Evolutionary conservation across 345 rosid species (phyloP), one percentile per base, ranked within the genome.

Genomic region (Bruguiera sexangula): DNA sequence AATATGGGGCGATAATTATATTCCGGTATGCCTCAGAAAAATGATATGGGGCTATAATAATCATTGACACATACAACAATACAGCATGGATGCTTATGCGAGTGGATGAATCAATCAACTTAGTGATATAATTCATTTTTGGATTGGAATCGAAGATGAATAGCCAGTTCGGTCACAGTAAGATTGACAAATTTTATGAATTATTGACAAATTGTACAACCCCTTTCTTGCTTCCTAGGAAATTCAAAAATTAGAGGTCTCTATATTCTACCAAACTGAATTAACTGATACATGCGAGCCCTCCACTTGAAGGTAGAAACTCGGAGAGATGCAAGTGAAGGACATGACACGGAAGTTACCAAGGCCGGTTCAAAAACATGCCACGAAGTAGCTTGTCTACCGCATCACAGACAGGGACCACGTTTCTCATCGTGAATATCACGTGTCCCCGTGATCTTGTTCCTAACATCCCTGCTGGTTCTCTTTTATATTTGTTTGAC

Each of bases 321-420:
- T 34, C 37, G 64, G 53, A 65, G 71, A 72, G 50, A 18, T 53
- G 19, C n/a, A 53, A 43, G 62, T 37, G 34, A 74, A 11, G 75
- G 78, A 34, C 50, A 55, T 57, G 74, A 24, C 57, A 68, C 63
- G 60, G 56, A 26, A 71, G 52, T 27, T 46, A 54, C 59, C 50
- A 63, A 68, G 58, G 78, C 82, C 73, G 82, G 81, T 51, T 29
- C 19, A 61, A 73, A 67, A 30, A 60, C 39, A 70, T 53, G 62
- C 54, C 68, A 16, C 39, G 54, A 67, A 73, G 63, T 58, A 78
- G 85, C 81, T 68, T 74, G 84, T 76, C 76, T 37, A 77, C 75
- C 80, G 72, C 61, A 70, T 72, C 73, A 70, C 63, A 63, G 78
- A 80, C 85, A 83, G 5, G n/a, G 20, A 24, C 82, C 81, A 75